phyloP scores from a whole-genome alignment of 305 asterid genomes.

The Fraxinus albicans region DNA sequence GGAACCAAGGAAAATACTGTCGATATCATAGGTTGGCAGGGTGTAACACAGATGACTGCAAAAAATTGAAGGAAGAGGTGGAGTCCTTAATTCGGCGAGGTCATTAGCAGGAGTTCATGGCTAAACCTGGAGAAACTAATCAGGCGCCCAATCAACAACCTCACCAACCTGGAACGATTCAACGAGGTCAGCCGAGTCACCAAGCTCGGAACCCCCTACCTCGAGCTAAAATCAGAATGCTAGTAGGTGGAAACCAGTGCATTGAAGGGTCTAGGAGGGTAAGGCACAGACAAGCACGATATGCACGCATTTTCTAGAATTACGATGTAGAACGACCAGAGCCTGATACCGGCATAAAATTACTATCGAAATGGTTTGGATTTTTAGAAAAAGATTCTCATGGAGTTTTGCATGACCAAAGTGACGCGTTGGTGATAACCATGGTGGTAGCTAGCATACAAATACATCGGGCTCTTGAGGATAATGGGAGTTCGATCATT shows the following conservation, averaged over 20 bases:
- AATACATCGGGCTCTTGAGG: too few relatives aligned
- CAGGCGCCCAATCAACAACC: background rate
- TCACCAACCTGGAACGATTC: too few relatives aligned
- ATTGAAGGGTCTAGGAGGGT: background rate
- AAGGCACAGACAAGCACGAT: background rate
- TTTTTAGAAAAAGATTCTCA: too few relatives aligned
- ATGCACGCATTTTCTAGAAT: background rate
- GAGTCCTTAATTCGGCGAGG: background rate
- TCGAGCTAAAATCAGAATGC: background rate
- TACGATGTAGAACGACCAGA: background rate
- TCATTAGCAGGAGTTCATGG: background rate
- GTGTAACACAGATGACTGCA: background rate
- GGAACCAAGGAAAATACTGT: background rate
- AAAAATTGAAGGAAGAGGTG: background rate
- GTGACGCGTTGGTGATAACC: background rate
- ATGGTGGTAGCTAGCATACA: background rate
- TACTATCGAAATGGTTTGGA: background rate
- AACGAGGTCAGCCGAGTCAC: background rate
- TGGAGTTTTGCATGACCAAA: background rate
- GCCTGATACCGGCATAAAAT: background rate
- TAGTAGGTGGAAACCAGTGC: background rate
- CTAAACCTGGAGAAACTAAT: background rate
- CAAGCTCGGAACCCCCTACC: background rate
- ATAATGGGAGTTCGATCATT: background rate
- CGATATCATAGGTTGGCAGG: background rate